Evolutionary conservation across 345 rosid genomes (phyloP).

Genomic region (Orychophragmus violaceus): DNA sequence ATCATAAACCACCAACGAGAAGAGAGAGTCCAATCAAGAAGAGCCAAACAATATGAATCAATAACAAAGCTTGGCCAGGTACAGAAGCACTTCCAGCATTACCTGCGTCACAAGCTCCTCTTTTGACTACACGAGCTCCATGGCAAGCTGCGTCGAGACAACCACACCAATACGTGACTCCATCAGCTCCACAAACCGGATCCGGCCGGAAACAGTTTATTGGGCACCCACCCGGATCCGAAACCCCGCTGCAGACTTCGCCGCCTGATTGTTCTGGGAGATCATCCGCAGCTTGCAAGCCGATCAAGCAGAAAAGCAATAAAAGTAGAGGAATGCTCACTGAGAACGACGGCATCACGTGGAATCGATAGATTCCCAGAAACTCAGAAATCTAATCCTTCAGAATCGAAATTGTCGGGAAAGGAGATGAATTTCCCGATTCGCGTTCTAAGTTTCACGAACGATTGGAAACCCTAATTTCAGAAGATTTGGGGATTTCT

Average conservation of each 20-base stretch:
- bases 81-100: slow-evolving; percentile 63
- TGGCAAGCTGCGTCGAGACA: slow-evolving; percentile 73
- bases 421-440: background rate
- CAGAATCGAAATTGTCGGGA: too few relatives aligned
- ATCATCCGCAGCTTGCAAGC: slow-evolving; percentile 30
- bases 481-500: slow-evolving; percentile 17
- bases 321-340: slow-evolving; percentile 2
- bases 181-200: slow-evolving; percentile 84
- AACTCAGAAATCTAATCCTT: background rate
- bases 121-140: slow-evolving; percentile 59
- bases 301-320: slow-evolving; percentile 18
- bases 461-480: slow-evolving; percentile 22
- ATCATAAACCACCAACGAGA: slow-evolving; percentile 62
- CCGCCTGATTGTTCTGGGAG: background rate
- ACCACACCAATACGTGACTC: slow-evolving; percentile 96
- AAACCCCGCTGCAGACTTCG: slow-evolving; percentile 34
- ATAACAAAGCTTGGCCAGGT: slow-evolving; percentile 79
- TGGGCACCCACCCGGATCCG: slow-evolving; percentile 44
- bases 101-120: slow-evolving; percentile 69
- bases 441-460: background rate
- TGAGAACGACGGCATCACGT: slow-evolving; percentile 14
- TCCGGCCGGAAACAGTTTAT: slow-evolving; percentile 76
- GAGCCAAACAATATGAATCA: slow-evolving; percentile 92
- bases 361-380: background rate
- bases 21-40: slow-evolving; percentile 79